A percentile compares a stretch with the other conserved stretches of the same genome.
Conservation (phyloP, 768 basidiomycete species). For the Tephrocybe sp. region DNA sequence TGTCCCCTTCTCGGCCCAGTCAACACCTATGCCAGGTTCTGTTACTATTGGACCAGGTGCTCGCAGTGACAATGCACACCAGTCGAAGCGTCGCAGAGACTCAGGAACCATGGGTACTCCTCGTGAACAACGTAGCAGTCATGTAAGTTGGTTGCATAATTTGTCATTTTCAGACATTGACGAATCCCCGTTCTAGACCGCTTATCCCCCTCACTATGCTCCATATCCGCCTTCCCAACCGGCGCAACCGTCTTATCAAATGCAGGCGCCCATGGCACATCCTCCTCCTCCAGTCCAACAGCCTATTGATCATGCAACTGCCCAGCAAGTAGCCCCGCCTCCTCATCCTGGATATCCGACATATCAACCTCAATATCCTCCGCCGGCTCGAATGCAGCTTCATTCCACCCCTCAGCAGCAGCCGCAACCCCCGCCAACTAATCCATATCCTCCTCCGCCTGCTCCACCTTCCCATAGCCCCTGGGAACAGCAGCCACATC, state of each 20-base stretch:
- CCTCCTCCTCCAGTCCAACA: slow-evolving; percentile 24
- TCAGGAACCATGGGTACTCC: slow-evolving; percentile 31
- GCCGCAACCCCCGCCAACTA: slow-evolving; percentile 33
- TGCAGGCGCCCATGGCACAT: slow-evolving; percentile 26
- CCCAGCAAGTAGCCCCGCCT: slow-evolving; percentile 33
- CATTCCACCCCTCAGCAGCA: slow-evolving; percentile 30
- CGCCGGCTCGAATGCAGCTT: slow-evolving; percentile 21
- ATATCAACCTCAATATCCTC: slow-evolving; percentile 31
- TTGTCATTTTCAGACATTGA: slow-evolving; percentile 6
- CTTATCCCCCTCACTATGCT: slow-evolving; percentile 42
- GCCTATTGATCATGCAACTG: slow-evolving; percentile 42
- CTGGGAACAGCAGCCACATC: slow-evolving; percentile 33
- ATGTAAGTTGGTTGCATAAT: slow-evolving; percentile 37
- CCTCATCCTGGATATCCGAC: slow-evolving; percentile 32
- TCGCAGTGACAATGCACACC: slow-evolving; percentile 34
- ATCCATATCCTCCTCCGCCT: slow-evolving; percentile 45
- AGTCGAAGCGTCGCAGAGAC: slow-evolving; percentile 43
- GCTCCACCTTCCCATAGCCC: slow-evolving; percentile 38
- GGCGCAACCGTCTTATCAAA: slow-evolving; percentile 29
- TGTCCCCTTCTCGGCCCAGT: slow-evolving; percentile 42
- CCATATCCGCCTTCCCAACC: slow-evolving; percentile 37
- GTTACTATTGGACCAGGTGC: slow-evolving; percentile 30
- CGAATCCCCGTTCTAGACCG: slow-evolving; percentile 21
- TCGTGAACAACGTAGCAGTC: slow-evolving; percentile 47
- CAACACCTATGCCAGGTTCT: slow-evolving; percentile 34